A percentile compares a stretch with the other conserved stretches of the same genome.
These are phyloP conservation scores for Punica granatum DNA, from an alignment of 345 rosid species.

Conservation along the genomic window DNA sequence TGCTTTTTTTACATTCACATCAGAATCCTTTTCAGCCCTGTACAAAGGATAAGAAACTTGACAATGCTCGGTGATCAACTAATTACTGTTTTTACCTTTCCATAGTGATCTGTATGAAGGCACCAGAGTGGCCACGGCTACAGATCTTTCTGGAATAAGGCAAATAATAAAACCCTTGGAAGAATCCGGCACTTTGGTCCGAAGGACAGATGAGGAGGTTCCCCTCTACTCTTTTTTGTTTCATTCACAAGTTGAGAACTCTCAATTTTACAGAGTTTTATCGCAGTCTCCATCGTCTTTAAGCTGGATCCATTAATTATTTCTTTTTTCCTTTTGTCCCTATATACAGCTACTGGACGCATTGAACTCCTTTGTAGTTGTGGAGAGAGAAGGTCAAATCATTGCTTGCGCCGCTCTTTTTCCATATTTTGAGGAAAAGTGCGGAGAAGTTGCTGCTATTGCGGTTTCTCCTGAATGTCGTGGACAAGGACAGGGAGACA, in stretches of 20 bases:
- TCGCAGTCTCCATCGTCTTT: background rate
- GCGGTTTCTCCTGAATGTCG: conserved; percentile 91
- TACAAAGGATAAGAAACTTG: background rate
- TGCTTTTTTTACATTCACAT: background rate
- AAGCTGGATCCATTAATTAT: background rate
- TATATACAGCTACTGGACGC: conserved; percentile 56
- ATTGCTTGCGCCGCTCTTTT: conserved; percentile 93
- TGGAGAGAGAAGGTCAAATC: conserved; percentile 93
- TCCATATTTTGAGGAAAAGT: conserved; percentile 67
- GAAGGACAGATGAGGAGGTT: conserved; percentile 79
- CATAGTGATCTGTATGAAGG: conserved; percentile 90
- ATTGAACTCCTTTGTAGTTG: conserved; percentile 55
- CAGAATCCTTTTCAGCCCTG: background rate
- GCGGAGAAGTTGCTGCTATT: conserved; percentile 91
- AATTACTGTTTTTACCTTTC: conserved; percentile 7
- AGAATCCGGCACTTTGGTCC: conserved; percentile 63
- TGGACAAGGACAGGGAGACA: conserved; percentile 96
- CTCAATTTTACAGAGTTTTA: background rate
- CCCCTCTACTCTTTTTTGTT: background rate
- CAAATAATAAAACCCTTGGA: conserved; percentile 64
- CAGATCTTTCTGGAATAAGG: conserved; percentile 72
- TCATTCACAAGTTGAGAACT: background rate
- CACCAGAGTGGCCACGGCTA: conserved; percentile 58
- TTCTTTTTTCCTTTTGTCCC: background rate
- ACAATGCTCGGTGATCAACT: background rate